A percentile compares a stretch with the other conserved stretches of the same genome.
These are phyloP conservation scores for Pholiota conissans DNA, from an alignment of 768 basidiomycete species.

Conservation along the genomic window DNA sequence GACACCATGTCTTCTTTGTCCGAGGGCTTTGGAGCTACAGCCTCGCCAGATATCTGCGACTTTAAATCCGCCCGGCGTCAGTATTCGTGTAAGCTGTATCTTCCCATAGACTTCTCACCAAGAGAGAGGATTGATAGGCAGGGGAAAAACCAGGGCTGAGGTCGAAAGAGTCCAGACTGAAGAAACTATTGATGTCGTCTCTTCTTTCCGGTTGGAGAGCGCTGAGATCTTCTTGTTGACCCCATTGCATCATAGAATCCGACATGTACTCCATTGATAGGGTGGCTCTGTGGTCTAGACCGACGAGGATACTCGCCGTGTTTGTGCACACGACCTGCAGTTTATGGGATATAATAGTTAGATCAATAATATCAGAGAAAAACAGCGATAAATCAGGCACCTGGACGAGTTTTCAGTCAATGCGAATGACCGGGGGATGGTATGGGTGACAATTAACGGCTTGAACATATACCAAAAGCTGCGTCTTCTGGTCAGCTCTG, in stretches of 20 bases:
- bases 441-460: background rate
- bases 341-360: background rate
- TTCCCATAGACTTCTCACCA: background rate
- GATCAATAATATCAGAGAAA: background rate
- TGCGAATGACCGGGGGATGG: background rate
- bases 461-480: background rate
- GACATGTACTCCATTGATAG: background rate
- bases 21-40: background rate
- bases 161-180: background rate
- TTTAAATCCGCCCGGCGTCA: background rate
- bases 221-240: background rate
- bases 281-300: background rate
- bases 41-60: background rate
- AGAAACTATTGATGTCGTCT: background rate
- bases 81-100: background rate
- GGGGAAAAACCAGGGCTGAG: background rate
- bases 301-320: background rate
- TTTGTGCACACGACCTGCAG: background rate
- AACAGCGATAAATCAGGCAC: background rate
- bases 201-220: background rate
- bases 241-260: background rate
- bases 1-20: constrained; percentile 9
- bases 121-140: background rate
- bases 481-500: background rate
- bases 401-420: background rate